phyloP scores from a whole-genome alignment of 495 filamentous ascomycete species.

The Aspergillus heteromorphus region DNA sequence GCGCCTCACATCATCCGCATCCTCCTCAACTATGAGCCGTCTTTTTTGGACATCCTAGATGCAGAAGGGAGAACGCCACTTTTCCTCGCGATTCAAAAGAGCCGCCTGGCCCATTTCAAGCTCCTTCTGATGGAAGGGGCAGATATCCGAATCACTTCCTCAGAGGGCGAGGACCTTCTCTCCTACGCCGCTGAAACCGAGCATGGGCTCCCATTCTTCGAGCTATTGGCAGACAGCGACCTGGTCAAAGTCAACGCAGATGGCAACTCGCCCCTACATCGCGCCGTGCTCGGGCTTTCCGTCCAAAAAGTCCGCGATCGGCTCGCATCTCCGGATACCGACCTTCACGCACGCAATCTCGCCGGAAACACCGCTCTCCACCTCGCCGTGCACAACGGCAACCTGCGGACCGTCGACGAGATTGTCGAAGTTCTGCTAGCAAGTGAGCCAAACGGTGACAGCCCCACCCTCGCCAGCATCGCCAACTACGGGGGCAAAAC shows the following conservation, averaged over 20 bases:
- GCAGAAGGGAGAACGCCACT: too few relatives aligned
- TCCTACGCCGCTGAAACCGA: not conserved
- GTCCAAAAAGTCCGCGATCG: not conserved
- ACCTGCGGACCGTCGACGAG: not conserved
- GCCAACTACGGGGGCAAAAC: not conserved
- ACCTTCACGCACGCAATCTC: not conserved
- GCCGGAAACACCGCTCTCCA: not conserved
- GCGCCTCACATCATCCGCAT: not conserved
- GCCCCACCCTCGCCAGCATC: not conserved
- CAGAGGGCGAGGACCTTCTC: not conserved
- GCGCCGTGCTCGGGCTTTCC: not conserved
- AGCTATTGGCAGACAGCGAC: not conserved
- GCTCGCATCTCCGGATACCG: not conserved
- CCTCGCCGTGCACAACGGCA: not conserved
- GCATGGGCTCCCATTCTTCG: not conserved
- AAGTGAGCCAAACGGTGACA: not conserved
- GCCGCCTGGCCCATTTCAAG: not conserved
- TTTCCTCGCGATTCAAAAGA: not conserved
- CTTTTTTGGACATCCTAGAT: too few relatives aligned
- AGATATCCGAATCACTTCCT: not conserved
- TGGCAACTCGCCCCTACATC: not conserved
- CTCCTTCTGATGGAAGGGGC: not conserved
- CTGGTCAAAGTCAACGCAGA: not conserved
- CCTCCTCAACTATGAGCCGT: too few relatives aligned
- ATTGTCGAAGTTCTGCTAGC: not conserved